phyloP scores from a whole-genome alignment of 805 yeast species.

The Wickerhamiella cacticola region DNA sequence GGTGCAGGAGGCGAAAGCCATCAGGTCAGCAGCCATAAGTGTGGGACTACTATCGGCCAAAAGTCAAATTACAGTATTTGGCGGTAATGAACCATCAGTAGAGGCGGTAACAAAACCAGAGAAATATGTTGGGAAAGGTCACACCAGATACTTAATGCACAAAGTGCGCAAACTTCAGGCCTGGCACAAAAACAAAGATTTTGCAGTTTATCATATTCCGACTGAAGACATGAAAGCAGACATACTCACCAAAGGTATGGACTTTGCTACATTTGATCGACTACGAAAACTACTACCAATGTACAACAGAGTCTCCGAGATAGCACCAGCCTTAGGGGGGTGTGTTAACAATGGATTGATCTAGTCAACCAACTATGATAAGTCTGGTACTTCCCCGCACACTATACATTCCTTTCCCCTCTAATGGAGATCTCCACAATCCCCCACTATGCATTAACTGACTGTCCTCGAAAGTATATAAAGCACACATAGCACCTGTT shows the following conservation, averaged over 20 bases:
- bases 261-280: neutral
- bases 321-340: conserved; percentile 1
- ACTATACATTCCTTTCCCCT: too few species aligned
- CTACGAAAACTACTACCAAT: too few species aligned
- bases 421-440: too few species aligned
- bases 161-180: neutral
- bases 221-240: neutral
- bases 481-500: too few species aligned
- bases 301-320: too few species aligned
- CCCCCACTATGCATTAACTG: too few species aligned
- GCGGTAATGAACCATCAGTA: neutral
- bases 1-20: neutral
- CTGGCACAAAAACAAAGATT: neutral
- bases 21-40: neutral
- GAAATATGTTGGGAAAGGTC: neutral
- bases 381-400: too few species aligned
- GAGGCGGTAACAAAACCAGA: neutral
- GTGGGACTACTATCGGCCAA: neutral
- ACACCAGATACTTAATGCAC: neutral
- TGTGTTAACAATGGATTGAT: too few species aligned
- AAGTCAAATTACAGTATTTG: too few species aligned
- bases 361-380: too few species aligned
- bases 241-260: neutral
- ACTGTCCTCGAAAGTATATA: too few species aligned
- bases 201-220: neutral